A percentile compares a stretch with the other conserved stretches of the same genome.
Evolutionary conservation across 768 basidiomycete species (phyloP).

Genomic region (Russula virescens): DNA sequence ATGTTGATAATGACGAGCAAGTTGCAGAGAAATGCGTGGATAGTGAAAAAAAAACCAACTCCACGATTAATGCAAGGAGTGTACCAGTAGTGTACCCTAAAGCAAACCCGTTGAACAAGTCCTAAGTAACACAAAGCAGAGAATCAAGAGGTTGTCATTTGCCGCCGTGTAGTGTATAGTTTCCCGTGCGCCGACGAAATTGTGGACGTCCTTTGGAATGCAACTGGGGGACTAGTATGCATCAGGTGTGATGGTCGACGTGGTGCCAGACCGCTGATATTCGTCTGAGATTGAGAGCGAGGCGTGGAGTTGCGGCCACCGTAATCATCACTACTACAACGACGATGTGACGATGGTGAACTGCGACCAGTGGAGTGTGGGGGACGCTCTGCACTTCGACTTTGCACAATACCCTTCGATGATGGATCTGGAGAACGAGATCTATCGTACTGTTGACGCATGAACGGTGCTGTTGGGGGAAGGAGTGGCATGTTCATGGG

Average conservation of each 20-base stretch:
- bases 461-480: conserved; percentile 25
- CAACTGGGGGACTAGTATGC: not conserved
- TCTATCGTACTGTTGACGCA: conserved; percentile 21
- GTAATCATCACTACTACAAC: conserved; percentile 21
- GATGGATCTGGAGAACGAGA: conserved; percentile 16
- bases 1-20: conserved; percentile 10
- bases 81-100: conserved; percentile 15
- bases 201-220: not conserved
- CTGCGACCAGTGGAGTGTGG: not conserved
- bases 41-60: not conserved
- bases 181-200: not conserved
- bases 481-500: conserved; percentile 25
- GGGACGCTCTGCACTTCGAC: conserved; percentile 20
- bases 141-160: conserved; percentile 16
- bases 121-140: conserved; percentile 14
- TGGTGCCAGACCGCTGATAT: not conserved
- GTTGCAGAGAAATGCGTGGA: conserved; percentile 16
- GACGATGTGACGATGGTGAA: conserved; percentile 13
- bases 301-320: conserved; percentile 2
- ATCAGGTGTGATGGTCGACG: not conserved
- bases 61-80: conserved; percentile 15
- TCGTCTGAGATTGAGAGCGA: not conserved
- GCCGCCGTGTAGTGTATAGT: conserved; percentile 3
- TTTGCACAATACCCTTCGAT: conserved; percentile 5
- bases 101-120: conserved; percentile 6